phyloP scores from a whole-genome alignment of 768 basidiomycete genomes.

The button mushroom (Agaricus bisporus) region DNA sequence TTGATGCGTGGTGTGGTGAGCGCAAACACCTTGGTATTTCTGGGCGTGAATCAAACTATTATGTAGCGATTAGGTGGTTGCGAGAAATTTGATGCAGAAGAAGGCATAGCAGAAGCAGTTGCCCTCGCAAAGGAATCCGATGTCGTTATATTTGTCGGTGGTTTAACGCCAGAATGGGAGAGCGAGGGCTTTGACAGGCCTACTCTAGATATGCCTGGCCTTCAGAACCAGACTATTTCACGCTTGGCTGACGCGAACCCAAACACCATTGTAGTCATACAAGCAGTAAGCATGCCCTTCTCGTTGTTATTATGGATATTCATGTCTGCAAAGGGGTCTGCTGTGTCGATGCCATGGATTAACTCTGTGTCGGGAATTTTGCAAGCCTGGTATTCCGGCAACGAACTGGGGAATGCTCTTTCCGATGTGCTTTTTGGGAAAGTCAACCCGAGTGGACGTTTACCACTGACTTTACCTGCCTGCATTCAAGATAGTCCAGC shows the following conservation, averaged over 20 bases:
- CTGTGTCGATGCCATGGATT: constrained; percentile 74
- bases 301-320: not conserved
- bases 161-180: constrained; percentile 69
- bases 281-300: constrained; percentile 39
- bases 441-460: constrained; percentile 54
- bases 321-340: constrained; percentile 43
- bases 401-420: constrained; percentile 59
- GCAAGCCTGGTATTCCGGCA: constrained; percentile 63
- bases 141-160: constrained; percentile 52
- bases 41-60: not conserved
- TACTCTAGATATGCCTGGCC: constrained; percentile 50
- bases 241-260: constrained; percentile 48
- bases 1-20: constrained; percentile 64
- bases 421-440: constrained; percentile 60
- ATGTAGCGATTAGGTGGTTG: constrained; percentile 62
- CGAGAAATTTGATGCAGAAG: constrained; percentile 51
- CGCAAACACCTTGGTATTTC: not conserved
- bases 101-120: constrained; percentile 52
- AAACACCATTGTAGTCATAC: constrained; percentile 53
- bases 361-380: constrained; percentile 45
- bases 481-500: constrained; percentile 59
- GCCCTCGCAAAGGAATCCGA: constrained; percentile 47
- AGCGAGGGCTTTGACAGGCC: constrained; percentile 71
- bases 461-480: constrained; percentile 57
- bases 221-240: constrained; percentile 52